A percentile compares a stretch with the other conserved stretches of the same genome.
Conservation (phyloP, 345 rosid species). For the Hibiscus mutabilis region DNA sequence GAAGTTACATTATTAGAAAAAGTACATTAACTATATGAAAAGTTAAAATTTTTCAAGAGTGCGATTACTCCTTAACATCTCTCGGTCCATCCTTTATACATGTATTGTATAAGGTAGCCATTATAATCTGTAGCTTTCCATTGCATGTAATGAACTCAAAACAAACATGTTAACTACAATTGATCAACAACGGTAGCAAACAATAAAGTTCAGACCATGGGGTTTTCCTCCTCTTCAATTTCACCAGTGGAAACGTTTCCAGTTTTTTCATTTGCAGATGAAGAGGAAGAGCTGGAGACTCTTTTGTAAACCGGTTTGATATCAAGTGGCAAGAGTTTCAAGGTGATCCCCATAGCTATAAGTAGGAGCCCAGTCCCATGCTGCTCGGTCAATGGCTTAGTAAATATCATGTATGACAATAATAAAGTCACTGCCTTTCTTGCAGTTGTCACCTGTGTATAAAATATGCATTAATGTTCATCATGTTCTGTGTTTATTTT, state of each 20-base stretch:
- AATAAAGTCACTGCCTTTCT: slow-evolving; percentile 70
- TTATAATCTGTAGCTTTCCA: background rate
- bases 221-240: slow-evolving; percentile 29
- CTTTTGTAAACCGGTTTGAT: slow-evolving; percentile 12
- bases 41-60: too few species aligned
- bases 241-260: slow-evolving; percentile 5
- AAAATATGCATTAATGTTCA: background rate
- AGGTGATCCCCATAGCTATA: slow-evolving; percentile 66
- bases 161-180: background rate
- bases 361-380: slow-evolving; percentile 56
- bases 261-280: slow-evolving; percentile 1
- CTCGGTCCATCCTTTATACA: too few species aligned
- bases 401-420: slow-evolving; percentile 77
- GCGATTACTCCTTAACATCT: too few species aligned
- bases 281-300: slow-evolving; percentile 1
- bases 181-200: background rate
- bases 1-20: too few species aligned
- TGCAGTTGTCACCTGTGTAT: slow-evolving; percentile 48
- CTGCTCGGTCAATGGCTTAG: slow-evolving; percentile 76
- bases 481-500: background rate
- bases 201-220: slow-evolving; percentile 22
- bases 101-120: too few species aligned
- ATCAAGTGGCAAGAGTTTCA: slow-evolving; percentile 45
- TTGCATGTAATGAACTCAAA: background rate
- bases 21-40: too few species aligned